These are phyloP conservation scores for Beauveria caledonica DNA, from an alignment of 2,329 filamentous ascomycete genomes.

Conservation along the genomic window DNA sequence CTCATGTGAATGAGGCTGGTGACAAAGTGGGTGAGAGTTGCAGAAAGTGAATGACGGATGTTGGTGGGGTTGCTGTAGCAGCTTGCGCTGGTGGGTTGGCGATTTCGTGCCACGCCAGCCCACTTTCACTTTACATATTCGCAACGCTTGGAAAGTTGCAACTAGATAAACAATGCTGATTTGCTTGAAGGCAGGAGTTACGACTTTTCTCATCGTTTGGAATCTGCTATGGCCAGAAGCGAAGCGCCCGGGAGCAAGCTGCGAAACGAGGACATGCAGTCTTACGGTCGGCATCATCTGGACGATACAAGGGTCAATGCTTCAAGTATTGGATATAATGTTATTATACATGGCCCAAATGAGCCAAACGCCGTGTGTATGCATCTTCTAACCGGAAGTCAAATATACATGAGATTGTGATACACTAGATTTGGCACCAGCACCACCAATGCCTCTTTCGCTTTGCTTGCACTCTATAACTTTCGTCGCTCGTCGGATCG, in stretches of 20 bases:
- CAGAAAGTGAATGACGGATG: slow-evolving; percentile 6
- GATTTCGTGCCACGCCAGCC: slow-evolving; percentile 1
- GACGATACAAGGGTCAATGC: not conserved
- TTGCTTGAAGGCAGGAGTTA: no score
- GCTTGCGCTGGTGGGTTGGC: not conserved
- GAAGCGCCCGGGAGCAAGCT: not conserved
- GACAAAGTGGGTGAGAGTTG: slow-evolving; percentile 3
- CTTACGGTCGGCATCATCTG: not conserved
- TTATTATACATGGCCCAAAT: slow-evolving; percentile 23
- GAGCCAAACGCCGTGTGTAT: slow-evolving; percentile 27
- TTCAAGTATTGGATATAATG: not conserved
- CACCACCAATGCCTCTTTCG: slow-evolving; percentile 3
- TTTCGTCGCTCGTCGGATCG: slow-evolving; percentile 14
- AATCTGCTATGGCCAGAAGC: no score
- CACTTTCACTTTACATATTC: not conserved
- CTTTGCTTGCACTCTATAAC: not conserved
- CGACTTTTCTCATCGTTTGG: no score
- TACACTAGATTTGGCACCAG: slow-evolving; percentile 14
- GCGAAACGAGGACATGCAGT: not conserved
- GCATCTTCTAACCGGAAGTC: slow-evolving; percentile 20
- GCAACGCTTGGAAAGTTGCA: not conserved
- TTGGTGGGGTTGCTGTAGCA: slow-evolving; percentile 6
- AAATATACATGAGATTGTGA: slow-evolving; percentile 23
- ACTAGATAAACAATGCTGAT: not conserved
- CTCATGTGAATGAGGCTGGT: not conserved